Conservation (phyloP, 352 stramenopile genomes). For the Pythium scleroteichum region DNA sequence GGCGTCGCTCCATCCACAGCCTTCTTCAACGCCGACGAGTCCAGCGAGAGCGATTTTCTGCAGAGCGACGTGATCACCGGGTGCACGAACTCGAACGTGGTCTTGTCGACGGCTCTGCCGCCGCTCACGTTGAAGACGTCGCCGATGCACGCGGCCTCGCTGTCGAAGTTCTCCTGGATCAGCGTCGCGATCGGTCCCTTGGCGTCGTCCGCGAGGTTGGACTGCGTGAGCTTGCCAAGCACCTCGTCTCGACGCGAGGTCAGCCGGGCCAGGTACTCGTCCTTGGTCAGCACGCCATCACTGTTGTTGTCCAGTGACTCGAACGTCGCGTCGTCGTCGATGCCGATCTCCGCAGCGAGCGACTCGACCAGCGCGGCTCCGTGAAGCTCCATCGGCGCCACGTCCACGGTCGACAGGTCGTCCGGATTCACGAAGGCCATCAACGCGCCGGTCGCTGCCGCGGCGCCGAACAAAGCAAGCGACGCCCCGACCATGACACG, state of each 20-base stretch:
- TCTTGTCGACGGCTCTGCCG: constrained; percentile 2
- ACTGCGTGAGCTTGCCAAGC: constrained; percentile 18
- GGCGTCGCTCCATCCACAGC: neutral
- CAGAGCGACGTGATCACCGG: constrained; percentile 22
- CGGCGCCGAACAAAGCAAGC: constrained; percentile 8
- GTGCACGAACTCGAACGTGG: constrained; percentile 24
- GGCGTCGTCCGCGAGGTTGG: constrained; percentile 17
- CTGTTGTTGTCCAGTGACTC: constrained; percentile 16
- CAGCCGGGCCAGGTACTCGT: constrained; percentile 19
- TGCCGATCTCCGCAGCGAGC: neutral
- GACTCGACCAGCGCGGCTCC: constrained; percentile 5
- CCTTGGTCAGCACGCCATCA: constrained; percentile 24
- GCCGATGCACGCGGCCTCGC: constrained; percentile 15
- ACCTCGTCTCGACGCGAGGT: constrained; percentile 10
- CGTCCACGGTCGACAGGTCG: neutral
- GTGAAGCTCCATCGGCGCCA: neutral
- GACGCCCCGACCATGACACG: constrained; percentile 11
- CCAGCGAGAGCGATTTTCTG: constrained; percentile 1
- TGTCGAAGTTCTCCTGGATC: constrained; percentile 16
- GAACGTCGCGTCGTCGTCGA: constrained; percentile 13
- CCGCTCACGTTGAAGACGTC: constrained; percentile 24
- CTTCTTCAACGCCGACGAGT: neutral
- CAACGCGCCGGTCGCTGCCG: constrained; percentile 11
- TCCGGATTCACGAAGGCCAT: constrained; percentile 3
- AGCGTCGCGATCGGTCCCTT: constrained; percentile 17